These are phyloP conservation scores for Carex scoparia DNA, from an alignment of 176 grass and related monocot genomes.

Conservation along the genomic window DNA sequence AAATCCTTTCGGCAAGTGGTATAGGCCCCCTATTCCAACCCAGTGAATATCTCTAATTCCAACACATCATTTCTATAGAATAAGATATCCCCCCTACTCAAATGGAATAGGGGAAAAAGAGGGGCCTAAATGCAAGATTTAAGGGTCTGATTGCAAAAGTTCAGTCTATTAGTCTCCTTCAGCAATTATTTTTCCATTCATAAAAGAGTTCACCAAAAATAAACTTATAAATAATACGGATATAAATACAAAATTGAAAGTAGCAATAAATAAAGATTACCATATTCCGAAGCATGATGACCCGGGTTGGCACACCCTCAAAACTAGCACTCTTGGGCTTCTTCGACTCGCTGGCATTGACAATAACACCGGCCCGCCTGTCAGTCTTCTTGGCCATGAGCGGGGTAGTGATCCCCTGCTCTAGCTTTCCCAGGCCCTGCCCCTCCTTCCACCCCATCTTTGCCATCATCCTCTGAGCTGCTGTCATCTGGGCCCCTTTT, in stretches of 20 bases:
- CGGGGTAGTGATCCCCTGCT: conserved; percentile 81
- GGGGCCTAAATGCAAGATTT: background rate
- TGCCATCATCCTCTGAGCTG: conserved; percentile 98
- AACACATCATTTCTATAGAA: background rate
- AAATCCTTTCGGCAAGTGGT: background rate
- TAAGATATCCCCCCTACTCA: background rate
- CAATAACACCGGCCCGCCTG: conserved; percentile 72
- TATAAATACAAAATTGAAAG: background rate
- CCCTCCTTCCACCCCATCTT: conserved; percentile 99
- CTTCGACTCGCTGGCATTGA: conserved; percentile 67
- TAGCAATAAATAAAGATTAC: conserved; percentile 26
- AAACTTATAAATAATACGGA: background rate
- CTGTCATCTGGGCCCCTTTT: conserved; percentile 67
- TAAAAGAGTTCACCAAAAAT: background rate
- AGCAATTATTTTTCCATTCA: background rate
- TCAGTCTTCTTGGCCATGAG: conserved; percentile 89
- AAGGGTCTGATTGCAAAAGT: background rate
- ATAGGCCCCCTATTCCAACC: background rate
- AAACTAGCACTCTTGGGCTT: conserved; percentile 64
- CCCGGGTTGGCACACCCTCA: conserved; percentile 54
- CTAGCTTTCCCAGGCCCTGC: conserved; percentile 88
- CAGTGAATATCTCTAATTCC: background rate
- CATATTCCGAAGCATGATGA: conserved; percentile 85
- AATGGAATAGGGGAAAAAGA: background rate
- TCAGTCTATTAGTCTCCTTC: background rate